Base-by-base conservation (phyloP, 2,329 filamentous ascomycete species). In the Verticillium nubilum region DNA sequence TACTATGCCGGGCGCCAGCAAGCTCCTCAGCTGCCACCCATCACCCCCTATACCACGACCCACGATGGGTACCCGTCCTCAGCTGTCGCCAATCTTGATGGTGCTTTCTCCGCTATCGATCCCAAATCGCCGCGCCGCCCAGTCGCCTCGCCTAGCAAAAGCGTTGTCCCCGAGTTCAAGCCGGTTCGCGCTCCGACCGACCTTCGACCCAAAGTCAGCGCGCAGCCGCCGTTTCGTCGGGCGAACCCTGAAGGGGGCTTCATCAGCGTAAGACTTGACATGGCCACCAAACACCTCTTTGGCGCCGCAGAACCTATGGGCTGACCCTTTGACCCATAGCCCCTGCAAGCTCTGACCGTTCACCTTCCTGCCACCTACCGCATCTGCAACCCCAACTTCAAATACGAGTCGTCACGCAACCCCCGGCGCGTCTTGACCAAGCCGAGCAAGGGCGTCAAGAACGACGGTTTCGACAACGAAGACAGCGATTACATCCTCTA, bases 401-500 rank as follows among this genome's bases (percentile, higher is more conserved):
- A 99, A 78, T 99, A 99, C 77, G 95, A 99, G 73, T 97, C 95
- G 17, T 97, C 95, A 58, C 86, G 95, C 65, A 99, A 99, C 71
- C 95, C 95, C 42, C 90, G 95, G 63, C 86, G 95, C 73, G 95
- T 99, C 56, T 82, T 99, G 66, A 99, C 95, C 17, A 99, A 99
- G 75, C 95, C 95, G 7, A 98, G 95, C 83, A 99, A 99, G 77
- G 95, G 95, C 15, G 86, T 91, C 63, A 99, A 99, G 82, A 99
- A 99, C 70, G 95, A 99, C 77, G 95, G 95, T 4, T 99, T 95
- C 70, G 95, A 99, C 72, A 99, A 99, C 67, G 95, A 99, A 73
- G 95, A 99, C 67, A 98, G 95, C 74, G 95, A 99, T 72, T 99
- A 99, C 72, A 99, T 99, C 69, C 85, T 99, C 66, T 99, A 98